Base-by-base conservation (phyloP, 1,284 basidiomycete genomes). In the Microbotryum lychnidis-dioicae region DNA sequence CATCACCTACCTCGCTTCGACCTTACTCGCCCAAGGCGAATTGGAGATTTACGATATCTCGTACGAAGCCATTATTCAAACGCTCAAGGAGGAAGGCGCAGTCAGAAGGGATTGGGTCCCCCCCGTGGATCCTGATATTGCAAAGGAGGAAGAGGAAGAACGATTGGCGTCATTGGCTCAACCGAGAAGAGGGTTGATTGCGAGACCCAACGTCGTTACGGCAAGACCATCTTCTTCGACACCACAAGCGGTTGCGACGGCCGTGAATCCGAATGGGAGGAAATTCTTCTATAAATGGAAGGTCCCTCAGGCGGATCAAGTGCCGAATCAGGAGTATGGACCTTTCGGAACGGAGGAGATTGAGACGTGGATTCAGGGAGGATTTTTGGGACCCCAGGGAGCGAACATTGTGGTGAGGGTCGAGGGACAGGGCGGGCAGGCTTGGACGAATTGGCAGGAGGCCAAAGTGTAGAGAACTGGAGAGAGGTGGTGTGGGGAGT, bases 21-120 rank as follows among this genome's bases (percentile, higher is more conserved):
- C 80, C 46, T 80, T 91, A 66, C 86, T 91, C 83, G 51, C 63
- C 12, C 80, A 89, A 25, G 88, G 87, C 37, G 87, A 91, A 65
- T 79, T 81, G 18, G 89, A 91, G 69, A 82, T 91, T 58, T 91
- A 91, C 76, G 86, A 84, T 44, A 85, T 82, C 73, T 86, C 87
- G 0, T 89, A 89, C 73, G 88, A 90, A 71, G 84, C 87, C 70
- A 80, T 91, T 59, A 82, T 91, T 14, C 84, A 87, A 60, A 78
- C 80, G 50, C 81, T 91, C 16, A 82, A 87, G 29, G 79, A 82
- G 1, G 82, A 86, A 16, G 87, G 86, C 31, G 79, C 78, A 44
- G 86, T 91, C 50, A 80, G 83, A 50, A 72, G 78, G 6, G 78
- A 81, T 56, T 91, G 89, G 89, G 76, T 79, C 0, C 87, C 89